Conservation (phyloP, 768 basidiomycete genomes). For the Boletus barrowsii region DNA sequence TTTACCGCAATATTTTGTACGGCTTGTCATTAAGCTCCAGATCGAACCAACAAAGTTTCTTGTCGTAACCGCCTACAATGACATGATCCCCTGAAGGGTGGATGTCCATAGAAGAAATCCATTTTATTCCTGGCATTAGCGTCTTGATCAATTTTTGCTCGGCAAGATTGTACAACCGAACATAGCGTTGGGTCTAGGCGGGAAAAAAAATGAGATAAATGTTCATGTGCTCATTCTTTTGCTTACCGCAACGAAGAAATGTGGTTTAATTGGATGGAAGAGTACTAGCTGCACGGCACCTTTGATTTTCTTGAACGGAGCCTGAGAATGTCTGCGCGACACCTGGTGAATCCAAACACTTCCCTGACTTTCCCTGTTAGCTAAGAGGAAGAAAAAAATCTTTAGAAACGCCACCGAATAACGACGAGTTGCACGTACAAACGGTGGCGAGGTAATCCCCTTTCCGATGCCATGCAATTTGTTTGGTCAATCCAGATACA, state of each 20-base stretch:
- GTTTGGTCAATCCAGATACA: constrained; percentile 68
- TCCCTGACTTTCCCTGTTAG: constrained; percentile 67
- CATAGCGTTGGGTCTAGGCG: constrained; percentile 88
- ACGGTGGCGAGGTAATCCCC: constrained; percentile 97
- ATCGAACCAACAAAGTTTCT: constrained; percentile 98
- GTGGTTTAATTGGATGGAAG: constrained; percentile 92
- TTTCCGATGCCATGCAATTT: constrained; percentile 88
- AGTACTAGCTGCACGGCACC: constrained; percentile 86
- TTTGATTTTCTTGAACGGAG: constrained; percentile 95
- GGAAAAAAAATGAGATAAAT: constrained; percentile 6
- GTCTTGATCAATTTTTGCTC: constrained; percentile 94
- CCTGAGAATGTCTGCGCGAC: constrained; percentile 91
- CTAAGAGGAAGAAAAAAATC: constrained; percentile 33
- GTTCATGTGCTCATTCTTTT: constrained; percentile 6
- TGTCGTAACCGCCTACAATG: constrained; percentile 96
- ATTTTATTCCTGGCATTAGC: constrained; percentile 89
- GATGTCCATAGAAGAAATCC: constrained; percentile 97
- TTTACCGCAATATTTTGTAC: constrained; percentile 89
- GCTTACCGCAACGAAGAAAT: constrained; percentile 96
- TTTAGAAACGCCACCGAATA: constrained; percentile 5
- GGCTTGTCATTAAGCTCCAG: constrained; percentile 95
- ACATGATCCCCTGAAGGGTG: constrained; percentile 96
- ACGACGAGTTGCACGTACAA: constrained; percentile 55
- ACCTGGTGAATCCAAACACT: constrained; percentile 96
- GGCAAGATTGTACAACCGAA: constrained; percentile 90